These are phyloP conservation scores for Parachlorella kessleri DNA, from an alignment of 139 green algal species.

Conservation along the genomic window DNA sequence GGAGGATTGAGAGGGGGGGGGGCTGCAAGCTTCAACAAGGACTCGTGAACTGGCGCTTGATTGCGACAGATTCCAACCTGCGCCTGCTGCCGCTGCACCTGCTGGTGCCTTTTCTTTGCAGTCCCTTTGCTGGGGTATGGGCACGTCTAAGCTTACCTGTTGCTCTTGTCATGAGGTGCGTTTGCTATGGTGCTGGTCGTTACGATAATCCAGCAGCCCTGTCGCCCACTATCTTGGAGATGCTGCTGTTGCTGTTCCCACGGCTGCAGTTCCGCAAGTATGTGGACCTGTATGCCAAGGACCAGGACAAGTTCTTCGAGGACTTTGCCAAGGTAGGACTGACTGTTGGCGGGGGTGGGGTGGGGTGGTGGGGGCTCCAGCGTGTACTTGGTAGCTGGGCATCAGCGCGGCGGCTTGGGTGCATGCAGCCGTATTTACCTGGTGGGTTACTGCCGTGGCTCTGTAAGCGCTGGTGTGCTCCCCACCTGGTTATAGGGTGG, in stretches of 20 bases:
- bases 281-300: constrained; percentile 63
- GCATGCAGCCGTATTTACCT: too few species aligned
- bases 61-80: too few species aligned
- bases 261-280: constrained; percentile 81
- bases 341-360: background rate
- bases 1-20: background rate
- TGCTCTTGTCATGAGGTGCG: background rate
- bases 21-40: background rate
- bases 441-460: too few species aligned
- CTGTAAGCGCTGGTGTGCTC: too few species aligned
- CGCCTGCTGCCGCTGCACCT: background rate
- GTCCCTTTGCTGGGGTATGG: too few species aligned
- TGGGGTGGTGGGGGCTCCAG: background rate
- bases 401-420: too few species aligned
- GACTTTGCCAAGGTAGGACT: constrained; percentile 21
- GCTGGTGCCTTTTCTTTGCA: background rate
- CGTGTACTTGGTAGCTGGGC: constrained; percentile 38
- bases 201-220: background rate
- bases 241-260: too few species aligned
- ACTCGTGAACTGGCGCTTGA: background rate
- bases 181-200: too few species aligned
- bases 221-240: background rate
- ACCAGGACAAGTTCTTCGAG: constrained; percentile 52
- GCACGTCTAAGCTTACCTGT: too few species aligned
- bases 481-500: too few species aligned